Evolutionary conservation across 805 yeast genomes (phyloP).

Genomic region (Jamesozyma spencerorum): DNA sequence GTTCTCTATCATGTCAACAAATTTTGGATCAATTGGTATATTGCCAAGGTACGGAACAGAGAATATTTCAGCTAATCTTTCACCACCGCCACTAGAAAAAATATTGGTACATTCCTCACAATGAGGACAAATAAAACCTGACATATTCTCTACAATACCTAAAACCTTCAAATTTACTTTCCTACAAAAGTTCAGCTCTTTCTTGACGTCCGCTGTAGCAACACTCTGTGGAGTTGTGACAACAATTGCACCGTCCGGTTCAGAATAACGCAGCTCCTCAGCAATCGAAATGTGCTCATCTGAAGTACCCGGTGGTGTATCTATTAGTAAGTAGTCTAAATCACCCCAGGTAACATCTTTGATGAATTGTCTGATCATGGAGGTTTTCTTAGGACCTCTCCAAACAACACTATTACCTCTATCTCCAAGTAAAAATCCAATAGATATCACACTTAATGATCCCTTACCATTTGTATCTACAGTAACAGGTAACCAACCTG

Average conservation of each 20-base stretch:
- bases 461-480: slow-evolving; percentile 29
- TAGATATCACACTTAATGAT: slow-evolving; percentile 63
- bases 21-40: slow-evolving; percentile 88
- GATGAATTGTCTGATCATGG: slow-evolving; percentile 91
- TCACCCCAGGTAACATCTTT: slow-evolving; percentile 88
- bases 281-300: slow-evolving; percentile 97
- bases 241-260: slow-evolving; percentile 84
- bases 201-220: slow-evolving; percentile 87
- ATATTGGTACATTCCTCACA: slow-evolving; percentile 89
- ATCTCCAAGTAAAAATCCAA: slow-evolving; percentile 78
- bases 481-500: slow-evolving; percentile 90
- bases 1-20: slow-evolving; percentile 78
- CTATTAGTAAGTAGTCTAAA: slow-evolving; percentile 67
- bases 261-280: slow-evolving; percentile 64
- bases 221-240: slow-evolving; percentile 96
- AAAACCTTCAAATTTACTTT: slow-evolving; percentile 73
- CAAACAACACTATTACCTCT: slow-evolving; percentile 90
- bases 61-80: slow-evolving; percentile 51
- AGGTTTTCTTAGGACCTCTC: slow-evolving; percentile 98
- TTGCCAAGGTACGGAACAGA: slow-evolving; percentile 67
- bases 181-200: slow-evolving; percentile 84
- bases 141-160: slow-evolving; percentile 93
- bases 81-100: slow-evolving; percentile 91
- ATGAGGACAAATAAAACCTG: slow-evolving; percentile 90
- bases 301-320: slow-evolving; percentile 98